phyloP scores from a whole-genome alignment of 495 filamentous ascomycete species.

The Xylaria scruposa region DNA sequence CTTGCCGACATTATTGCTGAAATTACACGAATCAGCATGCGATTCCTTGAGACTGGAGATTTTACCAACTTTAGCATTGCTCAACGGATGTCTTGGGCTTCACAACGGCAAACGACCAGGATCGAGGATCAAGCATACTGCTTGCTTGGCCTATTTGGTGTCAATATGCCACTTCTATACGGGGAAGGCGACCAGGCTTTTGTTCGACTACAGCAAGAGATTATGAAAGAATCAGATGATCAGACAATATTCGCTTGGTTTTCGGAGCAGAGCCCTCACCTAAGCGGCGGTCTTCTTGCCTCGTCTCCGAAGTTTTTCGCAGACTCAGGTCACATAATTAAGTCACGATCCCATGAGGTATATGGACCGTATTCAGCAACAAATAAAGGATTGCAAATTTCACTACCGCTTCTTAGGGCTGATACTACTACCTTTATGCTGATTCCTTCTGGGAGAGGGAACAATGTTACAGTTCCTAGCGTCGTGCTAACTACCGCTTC shows the following conservation, averaged over 20 bases:
- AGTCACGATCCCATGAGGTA: neutral
- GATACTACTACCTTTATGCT: neutral
- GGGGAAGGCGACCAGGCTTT: conserved; percentile 36
- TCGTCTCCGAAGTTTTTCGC: conserved; percentile 2
- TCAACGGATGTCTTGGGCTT: conserved; percentile 35
- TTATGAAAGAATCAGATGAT: conserved; percentile 29
- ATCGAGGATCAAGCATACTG: conserved; percentile 37
- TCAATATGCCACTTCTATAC: conserved; percentile 39
- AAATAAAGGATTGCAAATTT: conserved; percentile 23
- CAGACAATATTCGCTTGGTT: conserved; percentile 23
- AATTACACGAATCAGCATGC: conserved; percentile 25
- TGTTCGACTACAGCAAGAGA: conserved; percentile 30
- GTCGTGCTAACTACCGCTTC: conserved; percentile 10
- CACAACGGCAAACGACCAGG: conserved; percentile 31
- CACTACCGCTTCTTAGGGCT: conserved; percentile 14
- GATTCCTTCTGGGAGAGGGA: neutral
- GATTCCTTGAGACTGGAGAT: conserved; percentile 15
- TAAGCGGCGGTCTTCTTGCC: conserved; percentile 5
- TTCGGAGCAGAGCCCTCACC: neutral
- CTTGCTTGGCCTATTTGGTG: conserved; percentile 35
- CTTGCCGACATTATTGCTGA: conserved; percentile 18
- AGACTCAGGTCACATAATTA: neutral
- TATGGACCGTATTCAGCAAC: conserved; percentile 9
- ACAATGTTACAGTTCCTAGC: neutral
- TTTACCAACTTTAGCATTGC: conserved; percentile 27